phyloP scores from a whole-genome alignment of 1,284 basidiomycete genomes.

The Rhizoctonia solani region DNA sequence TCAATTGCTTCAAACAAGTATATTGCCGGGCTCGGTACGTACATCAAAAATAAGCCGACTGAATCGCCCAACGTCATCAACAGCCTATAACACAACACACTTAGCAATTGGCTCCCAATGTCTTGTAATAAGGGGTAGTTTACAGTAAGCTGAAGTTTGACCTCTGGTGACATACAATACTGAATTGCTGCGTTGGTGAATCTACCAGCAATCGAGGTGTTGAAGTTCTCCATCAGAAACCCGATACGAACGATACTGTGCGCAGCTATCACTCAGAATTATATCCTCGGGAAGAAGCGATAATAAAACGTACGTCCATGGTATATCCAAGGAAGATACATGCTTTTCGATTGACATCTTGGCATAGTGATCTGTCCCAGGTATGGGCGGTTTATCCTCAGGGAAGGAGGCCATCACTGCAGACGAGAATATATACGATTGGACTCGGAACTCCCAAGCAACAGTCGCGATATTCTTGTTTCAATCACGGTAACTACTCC shows the following conservation, averaged over 20 bases:
- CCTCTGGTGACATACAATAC: slow-evolving; percentile 45
- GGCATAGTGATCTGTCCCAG: slow-evolving; percentile 44
- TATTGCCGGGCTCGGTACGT: too few relatives aligned
- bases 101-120: background rate
- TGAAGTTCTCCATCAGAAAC: slow-evolving; percentile 52
- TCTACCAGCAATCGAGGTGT: slow-evolving; percentile 46
- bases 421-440: slow-evolving; percentile 48
- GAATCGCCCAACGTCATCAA: slow-evolving; percentile 49
- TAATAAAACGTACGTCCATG: slow-evolving; percentile 50
- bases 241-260: slow-evolving; percentile 47
- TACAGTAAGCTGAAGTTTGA: slow-evolving; percentile 48
- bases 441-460: slow-evolving; percentile 47
- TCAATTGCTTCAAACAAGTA: too few relatives aligned
- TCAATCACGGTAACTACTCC: background rate
- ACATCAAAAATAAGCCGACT: slow-evolving; percentile 48
- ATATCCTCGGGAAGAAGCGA: background rate
- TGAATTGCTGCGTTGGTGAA: slow-evolving; percentile 47
- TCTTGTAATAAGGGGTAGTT: slow-evolving; percentile 38
- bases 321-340: slow-evolving; percentile 46
- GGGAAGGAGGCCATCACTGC: slow-evolving; percentile 45
- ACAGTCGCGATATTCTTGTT: slow-evolving; percentile 48
- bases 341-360: slow-evolving; percentile 51
- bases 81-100: slow-evolving; percentile 41
- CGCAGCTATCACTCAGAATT: background rate
- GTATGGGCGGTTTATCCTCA: slow-evolving; percentile 46